A percentile compares a stretch with the other conserved stretches of the same genome.
Evolutionary conservation across 441 rosid genomes (phyloP).

Genomic region (Gossypium davidsonii): DNA sequence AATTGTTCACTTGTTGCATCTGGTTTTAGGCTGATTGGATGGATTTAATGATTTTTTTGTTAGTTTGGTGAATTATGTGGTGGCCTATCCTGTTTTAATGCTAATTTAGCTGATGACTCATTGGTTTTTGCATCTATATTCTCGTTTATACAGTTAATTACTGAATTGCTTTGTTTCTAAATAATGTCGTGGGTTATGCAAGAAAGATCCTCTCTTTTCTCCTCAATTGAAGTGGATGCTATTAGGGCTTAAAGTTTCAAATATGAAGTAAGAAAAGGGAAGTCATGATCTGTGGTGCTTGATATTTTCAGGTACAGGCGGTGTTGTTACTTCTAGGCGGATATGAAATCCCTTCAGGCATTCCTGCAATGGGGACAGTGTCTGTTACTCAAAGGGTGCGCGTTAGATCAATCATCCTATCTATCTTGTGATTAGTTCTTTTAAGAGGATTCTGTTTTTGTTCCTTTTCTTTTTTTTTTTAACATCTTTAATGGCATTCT

Average conservation of each 20-base stretch:
- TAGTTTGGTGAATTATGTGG: not conserved
- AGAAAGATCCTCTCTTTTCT: too few relatives aligned
- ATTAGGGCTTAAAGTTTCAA: not conserved
- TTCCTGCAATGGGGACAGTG: slow-evolving; percentile 21
- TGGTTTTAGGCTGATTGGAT: not conserved
- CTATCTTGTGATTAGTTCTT: not conserved
- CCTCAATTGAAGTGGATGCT: not conserved
- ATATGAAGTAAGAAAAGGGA: slow-evolving; percentile 1
- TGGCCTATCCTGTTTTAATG: not conserved
- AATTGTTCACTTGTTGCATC: not conserved
- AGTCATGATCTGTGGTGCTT: not conserved
- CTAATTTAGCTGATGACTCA: slow-evolving; percentile 16
- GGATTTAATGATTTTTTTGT: not conserved
- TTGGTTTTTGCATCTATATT: not conserved
- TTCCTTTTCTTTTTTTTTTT: not conserved
- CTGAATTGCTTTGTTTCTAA: not conserved
- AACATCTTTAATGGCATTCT: not conserved
- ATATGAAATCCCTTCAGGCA: slow-evolving; percentile 22
- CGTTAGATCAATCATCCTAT: not conserved
- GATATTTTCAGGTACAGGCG: slow-evolving; percentile 23
- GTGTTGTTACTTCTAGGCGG: slow-evolving; percentile 28
- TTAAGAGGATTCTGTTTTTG: not conserved
- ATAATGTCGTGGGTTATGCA: not conserved
- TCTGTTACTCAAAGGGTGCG: slow-evolving; percentile 20
- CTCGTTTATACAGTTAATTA: not conserved